Base-by-base conservation (phyloP, 495 filamentous ascomycete genomes). In the Podospora anserina region DNA sequence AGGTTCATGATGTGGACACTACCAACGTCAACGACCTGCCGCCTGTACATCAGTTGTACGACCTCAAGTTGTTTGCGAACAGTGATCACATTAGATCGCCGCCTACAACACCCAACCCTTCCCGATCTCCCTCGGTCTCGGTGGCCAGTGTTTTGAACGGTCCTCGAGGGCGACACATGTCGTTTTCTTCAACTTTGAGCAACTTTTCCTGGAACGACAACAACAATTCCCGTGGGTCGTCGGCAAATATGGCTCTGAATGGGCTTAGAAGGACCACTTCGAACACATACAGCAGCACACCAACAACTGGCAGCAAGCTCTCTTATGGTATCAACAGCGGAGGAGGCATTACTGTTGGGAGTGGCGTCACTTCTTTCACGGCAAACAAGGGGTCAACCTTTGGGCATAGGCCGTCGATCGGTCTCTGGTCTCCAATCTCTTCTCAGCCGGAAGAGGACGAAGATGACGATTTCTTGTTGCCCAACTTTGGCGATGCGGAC, bases 61-160 rank as follows among this genome's bases (percentile, higher is more conserved):
- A 92, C 55, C 81, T 97, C 65, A 89, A 88, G 72, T 74, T 96
- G 19, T 81, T 90, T 16, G 91, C 91, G 28, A 94, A 89, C 32
- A 90, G 87, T 1, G 94, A 97, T 23, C 94, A 97, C 74, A 82
- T 97, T 4, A 87, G 89, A 11, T 82, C 86, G 5, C 56, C 73
- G 9, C 55, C 71, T 0, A 81, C 84, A n/a, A 78, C 81, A 5
- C 75, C 80, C 0, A 58, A 75, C 16, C 55, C 71, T 5, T 61
- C 71, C 11, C 64, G 71, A n/a, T 64, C 71, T 6, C 56, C 77
- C 16, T 75, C 76, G 6, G 61, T 74, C 16, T 75, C 76, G 9
- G 61, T 74, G 30, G 64, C 69, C 16, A 65, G 63, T 39, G 64
- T 67, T 5, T 7, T 72, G 23, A 61, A 67, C 57, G 65, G 63